Conservation (phyloP, 495 filamentous ascomycete species). For the Trypethelium eluteriae region DNA sequence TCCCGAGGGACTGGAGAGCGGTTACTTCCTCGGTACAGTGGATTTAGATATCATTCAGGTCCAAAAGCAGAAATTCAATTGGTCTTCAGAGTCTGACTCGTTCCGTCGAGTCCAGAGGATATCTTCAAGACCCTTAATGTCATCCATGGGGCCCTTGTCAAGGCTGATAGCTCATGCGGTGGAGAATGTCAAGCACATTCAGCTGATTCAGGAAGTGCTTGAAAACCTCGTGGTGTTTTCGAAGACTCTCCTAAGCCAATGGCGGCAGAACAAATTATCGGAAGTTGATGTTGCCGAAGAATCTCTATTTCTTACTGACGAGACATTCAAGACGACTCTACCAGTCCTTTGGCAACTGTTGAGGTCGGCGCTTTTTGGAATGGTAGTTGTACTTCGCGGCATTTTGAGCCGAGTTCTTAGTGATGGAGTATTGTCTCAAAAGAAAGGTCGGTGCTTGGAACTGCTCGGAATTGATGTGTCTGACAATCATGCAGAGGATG, state of each 20-base stretch:
- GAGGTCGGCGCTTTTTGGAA: conserved; percentile 69
- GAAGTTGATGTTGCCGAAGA: conserved; percentile 77
- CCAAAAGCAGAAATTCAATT: conserved; percentile 58
- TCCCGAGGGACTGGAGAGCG: conserved; percentile 69
- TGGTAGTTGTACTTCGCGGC: conserved; percentile 67
- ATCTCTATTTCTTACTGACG: conserved; percentile 54
- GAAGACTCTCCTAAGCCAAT: conserved; percentile 63
- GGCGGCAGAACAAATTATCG: conserved; percentile 77
- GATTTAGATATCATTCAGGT: conserved; percentile 63
- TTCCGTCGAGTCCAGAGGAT: conserved; percentile 40
- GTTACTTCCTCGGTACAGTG: conserved; percentile 71
- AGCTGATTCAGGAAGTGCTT: conserved; percentile 56
- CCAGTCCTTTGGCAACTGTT: conserved; percentile 75
- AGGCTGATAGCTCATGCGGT: conserved; percentile 66
- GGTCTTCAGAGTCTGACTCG: conserved; percentile 53
- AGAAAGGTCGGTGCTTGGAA: background rate
- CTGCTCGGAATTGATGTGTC: background rate
- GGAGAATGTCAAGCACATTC: conserved; percentile 54
- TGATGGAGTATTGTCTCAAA: conserved; percentile 32
- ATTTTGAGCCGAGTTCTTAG: conserved; percentile 60
- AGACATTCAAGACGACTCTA: conserved; percentile 61
- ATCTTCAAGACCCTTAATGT: conserved; percentile 58
- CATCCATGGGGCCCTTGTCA: conserved; percentile 71
- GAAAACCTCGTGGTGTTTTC: conserved; percentile 66
- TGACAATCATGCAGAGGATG: conserved; percentile 42